Base-by-base conservation (phyloP, 768 basidiomycete genomes). In the Russula emetica region DNA sequence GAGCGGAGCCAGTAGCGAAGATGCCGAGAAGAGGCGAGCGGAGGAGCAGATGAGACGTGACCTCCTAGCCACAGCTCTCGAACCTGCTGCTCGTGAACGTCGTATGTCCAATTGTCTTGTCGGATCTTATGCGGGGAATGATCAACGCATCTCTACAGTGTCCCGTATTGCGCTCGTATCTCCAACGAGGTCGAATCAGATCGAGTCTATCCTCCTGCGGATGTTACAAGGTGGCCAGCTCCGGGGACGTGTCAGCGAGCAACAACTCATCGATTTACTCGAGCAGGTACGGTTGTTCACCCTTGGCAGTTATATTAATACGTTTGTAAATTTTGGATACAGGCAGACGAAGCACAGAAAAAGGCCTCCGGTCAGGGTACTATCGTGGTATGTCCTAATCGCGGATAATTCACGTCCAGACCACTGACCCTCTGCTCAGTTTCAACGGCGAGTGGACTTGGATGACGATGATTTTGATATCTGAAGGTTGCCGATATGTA, bases 221-320 rank as follows among this genome's bases (percentile, higher is more conserved):
- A 92, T 94, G 89, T 91, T 86, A 9, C 90, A 92, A 75, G 79
- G 83, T 1, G 91, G 93, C 8, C 91, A 94, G 72, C 73, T 96
- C 44, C 81, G 87, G 50, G 87, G 86, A 1, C 78, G 85, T 32
- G 87, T 96, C 45, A 83, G 80, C 32, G 94, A 97, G 72, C 76
- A 80, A 53, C 91, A 94, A 72, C 80, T 97, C 59, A 92, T 97
- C 67, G 86, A 85, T 54, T 77, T 96, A 40, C 80, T 96, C 63
- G 89, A 95, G 69, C 91, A 96, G 82, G 94, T 88, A 65, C n/a
- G 75, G 67, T 58, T 10, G 13, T 26, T 18, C n/a, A 1, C 14
- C 10, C 36, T 26, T 56, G 55, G 28, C 9, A 18, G 30, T 9
- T 54, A 32, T 42, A n/a, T 58, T 55, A 34, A 54, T 14, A 26